Evolutionary conservation across 2,329 filamentous ascomycete species (phyloP).

Genomic region (Sphaerulina populicola): DNA sequence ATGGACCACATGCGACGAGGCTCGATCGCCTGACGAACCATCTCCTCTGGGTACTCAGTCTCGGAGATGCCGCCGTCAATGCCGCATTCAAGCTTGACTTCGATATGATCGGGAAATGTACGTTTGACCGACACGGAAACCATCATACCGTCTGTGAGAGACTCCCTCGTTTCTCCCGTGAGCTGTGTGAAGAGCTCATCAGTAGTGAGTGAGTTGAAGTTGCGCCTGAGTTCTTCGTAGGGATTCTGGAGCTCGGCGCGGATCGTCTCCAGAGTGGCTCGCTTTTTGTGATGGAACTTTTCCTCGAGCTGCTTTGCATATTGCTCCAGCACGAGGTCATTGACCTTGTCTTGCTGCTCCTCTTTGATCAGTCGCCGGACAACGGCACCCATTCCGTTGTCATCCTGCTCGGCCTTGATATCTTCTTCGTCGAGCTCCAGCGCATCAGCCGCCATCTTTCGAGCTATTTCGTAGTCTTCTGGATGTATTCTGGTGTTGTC

Average conservation of each 20-base stretch:
- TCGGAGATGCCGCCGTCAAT: constrained; percentile 82
- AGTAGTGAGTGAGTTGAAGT: constrained; percentile 60
- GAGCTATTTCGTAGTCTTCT: constrained; percentile 94
- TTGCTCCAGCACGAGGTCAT: constrained; percentile 90
- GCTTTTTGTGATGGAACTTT: constrained; percentile 89
- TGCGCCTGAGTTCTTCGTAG: constrained; percentile 85
- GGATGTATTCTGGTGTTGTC: constrained; percentile 97
- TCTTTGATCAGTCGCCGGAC: constrained; percentile 93
- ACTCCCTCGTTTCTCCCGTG: constrained; percentile 81
- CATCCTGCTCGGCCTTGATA: constrained; percentile 85
- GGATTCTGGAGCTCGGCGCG: constrained; percentile 84
- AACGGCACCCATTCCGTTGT: constrained; percentile 81
- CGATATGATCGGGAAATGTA: constrained; percentile 84
- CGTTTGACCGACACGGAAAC: constrained; percentile 80
- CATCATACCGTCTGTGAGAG: constrained; percentile 82
- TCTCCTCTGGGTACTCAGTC: constrained; percentile 67
- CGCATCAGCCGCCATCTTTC: constrained; percentile 97
- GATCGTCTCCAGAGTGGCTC: constrained; percentile 91
- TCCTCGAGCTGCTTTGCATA: constrained; percentile 92
- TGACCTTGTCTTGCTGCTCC: constrained; percentile 87
- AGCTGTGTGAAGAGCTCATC: constrained; percentile 93
- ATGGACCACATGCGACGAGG: constrained; percentile 59
- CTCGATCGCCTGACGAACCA: constrained; percentile 46
- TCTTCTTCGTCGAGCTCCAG: constrained; percentile 96
- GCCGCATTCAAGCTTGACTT: constrained; percentile 87